phyloP scores from a whole-genome alignment of 1,284 basidiomycete species.

The Ustilago lituana region DNA sequence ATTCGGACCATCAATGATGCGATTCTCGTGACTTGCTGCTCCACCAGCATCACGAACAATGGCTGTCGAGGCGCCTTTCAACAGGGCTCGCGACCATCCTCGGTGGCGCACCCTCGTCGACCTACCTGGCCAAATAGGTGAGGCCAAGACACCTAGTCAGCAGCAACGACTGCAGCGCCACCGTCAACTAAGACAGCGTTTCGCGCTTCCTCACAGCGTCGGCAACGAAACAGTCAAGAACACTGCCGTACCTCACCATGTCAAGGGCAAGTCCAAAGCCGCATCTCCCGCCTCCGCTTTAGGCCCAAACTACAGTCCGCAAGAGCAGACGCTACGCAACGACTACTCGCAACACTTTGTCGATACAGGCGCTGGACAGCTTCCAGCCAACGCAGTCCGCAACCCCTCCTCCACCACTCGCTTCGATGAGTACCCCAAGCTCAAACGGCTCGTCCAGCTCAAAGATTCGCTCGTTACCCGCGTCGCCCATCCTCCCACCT shows the following conservation, averaged over 20 bases:
- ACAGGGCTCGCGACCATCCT: conserved; percentile 27
- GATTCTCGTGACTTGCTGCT: neutral
- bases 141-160: neutral
- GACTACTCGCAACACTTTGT: conserved; percentile 93
- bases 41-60: neutral
- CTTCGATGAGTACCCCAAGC: conserved; percentile 79
- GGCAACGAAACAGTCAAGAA: no score
- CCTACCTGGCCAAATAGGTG: neutral
- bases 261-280: conserved; percentile 19
- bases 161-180: conserved; percentile 17
- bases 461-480: conserved; percentile 54
- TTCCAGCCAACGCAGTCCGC: conserved; percentile 60
- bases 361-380: conserved; percentile 68
- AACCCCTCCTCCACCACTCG: conserved; percentile 72
- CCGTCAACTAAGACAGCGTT: conserved; percentile 10
- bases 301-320: conserved; percentile 69
- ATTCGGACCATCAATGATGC: neutral
- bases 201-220: neutral
- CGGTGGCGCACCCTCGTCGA: conserved; percentile 32
- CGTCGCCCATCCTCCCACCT: conserved; percentile 55
- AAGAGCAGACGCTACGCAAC: conserved; percentile 93
- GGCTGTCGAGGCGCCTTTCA: conserved; percentile 5
- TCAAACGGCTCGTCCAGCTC: conserved; percentile 54
- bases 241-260: neutral
- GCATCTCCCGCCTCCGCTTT: conserved; percentile 3